Evolutionary conservation across 345 rosid genomes (phyloP), one percentile per base, ranked within the genome.

Genomic region (Acer negundo): DNA sequence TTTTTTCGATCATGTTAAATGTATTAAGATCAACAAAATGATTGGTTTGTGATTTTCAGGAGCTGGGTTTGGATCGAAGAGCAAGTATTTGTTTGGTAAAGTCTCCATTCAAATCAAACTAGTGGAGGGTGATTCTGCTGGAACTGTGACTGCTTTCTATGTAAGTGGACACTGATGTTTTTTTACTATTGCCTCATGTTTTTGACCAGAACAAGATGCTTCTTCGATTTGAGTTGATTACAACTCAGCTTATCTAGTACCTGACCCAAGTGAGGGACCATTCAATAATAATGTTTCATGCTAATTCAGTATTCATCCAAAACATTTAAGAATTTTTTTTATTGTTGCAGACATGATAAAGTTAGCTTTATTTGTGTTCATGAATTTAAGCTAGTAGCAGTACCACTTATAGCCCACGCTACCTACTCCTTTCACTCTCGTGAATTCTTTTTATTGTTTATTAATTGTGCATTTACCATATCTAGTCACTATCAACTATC

Each of bases 111-210:
- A 97, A 90, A 94, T 97, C 71, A 97, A 97, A 87, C 97, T 97
- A 38, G 99, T 97, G 0, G 98, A 90, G 70, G 99, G 98, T 40
- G 99, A 97, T 78, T 97, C 99, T 67, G 99, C 99, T 6, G 99
- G 99, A 73, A 97, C 99, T 38, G 99, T 97, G 19, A 94, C 99
- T 80, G 99, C 99, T 74, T 93, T 86, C 89, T 97, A 96, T 74
- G 99, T 96, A 82, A 80, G 98, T 75, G 61, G 7, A 22, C n/a
- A 2, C 35, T 46, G 4, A 46, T 46, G 11, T 15, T 47, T 15
- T 47, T 12, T n/a, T 2, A 0, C 13, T 9, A 3, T 40, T 51
- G 22, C 65, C 59, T 38, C 46, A 3, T 7, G 17, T 22, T 3
- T 10, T 49, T 35, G 17, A 53, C 20, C 26, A 46, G 2, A 46